A percentile compares a stretch with the other conserved stretches of the same genome.
These are phyloP conservation scores for Lactifluus hygrophoroides DNA, from an alignment of 768 basidiomycete species.

Conservation along the genomic window DNA sequence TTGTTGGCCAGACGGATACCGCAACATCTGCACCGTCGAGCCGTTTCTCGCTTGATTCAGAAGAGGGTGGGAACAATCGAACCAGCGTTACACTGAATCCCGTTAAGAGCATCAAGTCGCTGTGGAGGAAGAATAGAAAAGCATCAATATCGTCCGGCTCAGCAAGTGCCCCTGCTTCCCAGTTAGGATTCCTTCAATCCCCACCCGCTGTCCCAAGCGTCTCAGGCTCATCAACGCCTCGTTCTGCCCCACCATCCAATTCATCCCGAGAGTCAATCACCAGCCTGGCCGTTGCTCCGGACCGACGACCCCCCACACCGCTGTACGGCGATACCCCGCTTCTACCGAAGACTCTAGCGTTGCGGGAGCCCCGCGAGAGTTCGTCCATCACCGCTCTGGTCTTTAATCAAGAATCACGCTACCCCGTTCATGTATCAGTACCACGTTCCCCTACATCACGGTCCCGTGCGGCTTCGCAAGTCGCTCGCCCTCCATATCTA, in stretches of 20 bases:
- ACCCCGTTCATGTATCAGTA: constrained; percentile 35
- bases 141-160: constrained; percentile 31
- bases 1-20: neutral
- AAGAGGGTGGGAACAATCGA: constrained; percentile 26
- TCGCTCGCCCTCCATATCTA: neutral
- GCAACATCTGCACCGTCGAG: constrained; percentile 25
- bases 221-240: constrained; percentile 3
- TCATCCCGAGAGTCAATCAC: constrained; percentile 15
- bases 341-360: neutral
- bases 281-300: constrained; percentile 3
- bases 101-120: constrained; percentile 62
- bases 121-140: constrained; percentile 72
- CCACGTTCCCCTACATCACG: constrained; percentile 21
- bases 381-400: constrained; percentile 41
- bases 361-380: constrained; percentile 18
- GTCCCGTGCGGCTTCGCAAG: constrained; percentile 23
- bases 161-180: constrained; percentile 7
- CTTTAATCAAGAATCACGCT: constrained; percentile 69
- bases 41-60: constrained; percentile 71
- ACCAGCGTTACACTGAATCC: constrained; percentile 52
- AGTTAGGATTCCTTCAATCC: neutral
- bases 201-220: constrained; percentile 7
- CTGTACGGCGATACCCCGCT: neutral
- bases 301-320: neutral
- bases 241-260: neutral